These are phyloP conservation scores for Recurvomyces mirabilis DNA, from an alignment of 495 filamentous ascomycete species.

Conservation along the genomic window DNA sequence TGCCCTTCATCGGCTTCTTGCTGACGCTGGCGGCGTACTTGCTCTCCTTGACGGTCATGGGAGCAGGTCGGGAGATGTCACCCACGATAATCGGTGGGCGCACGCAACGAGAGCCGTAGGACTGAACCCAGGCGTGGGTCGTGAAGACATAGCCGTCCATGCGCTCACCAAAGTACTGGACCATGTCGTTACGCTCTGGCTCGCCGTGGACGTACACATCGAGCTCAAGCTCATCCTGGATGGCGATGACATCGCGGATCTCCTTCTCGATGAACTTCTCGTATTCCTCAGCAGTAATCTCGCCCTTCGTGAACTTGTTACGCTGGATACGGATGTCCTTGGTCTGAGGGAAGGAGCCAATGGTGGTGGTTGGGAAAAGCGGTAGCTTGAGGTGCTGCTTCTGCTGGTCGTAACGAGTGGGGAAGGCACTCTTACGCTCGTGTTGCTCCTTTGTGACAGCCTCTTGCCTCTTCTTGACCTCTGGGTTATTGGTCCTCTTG, in stretches of 20 bases:
- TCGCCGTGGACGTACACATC: conserved; percentile 97
- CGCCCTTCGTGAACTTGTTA: conserved; percentile 96
- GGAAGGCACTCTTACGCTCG: conserved; percentile 83
- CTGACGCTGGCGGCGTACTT: conserved; percentile 94
- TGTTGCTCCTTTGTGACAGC: conserved; percentile 74
- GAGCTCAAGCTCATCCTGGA: conserved; percentile 94
- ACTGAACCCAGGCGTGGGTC: conserved; percentile 97
- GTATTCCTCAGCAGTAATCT: conserved; percentile 83
- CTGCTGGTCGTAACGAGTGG: conserved; percentile 70
- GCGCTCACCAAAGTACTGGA: conserved; percentile 98
- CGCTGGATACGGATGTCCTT: conserved; percentile 92
- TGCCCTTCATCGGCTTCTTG: conserved; percentile 99
- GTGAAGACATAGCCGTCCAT: conserved; percentile 97
- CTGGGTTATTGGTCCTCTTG: conserved; percentile 86
- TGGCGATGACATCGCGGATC: conserved; percentile 81
- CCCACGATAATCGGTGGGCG: conserved; percentile 96
- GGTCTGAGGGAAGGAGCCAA: conserved; percentile 98
- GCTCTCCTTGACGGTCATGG: conserved; percentile 99
- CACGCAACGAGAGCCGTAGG: conserved; percentile 94
- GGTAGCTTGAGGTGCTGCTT: conserved; percentile 81
- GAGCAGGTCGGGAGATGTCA: conserved; percentile 87
- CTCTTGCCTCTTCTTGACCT: conserved; percentile 88
- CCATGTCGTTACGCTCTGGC: conserved; percentile 99
- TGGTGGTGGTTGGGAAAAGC: conserved; percentile 96
- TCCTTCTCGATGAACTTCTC: conserved; percentile 98